phyloP scores from a whole-genome alignment of 345 rosid genomes.

The Corymbia maculata region DNA sequence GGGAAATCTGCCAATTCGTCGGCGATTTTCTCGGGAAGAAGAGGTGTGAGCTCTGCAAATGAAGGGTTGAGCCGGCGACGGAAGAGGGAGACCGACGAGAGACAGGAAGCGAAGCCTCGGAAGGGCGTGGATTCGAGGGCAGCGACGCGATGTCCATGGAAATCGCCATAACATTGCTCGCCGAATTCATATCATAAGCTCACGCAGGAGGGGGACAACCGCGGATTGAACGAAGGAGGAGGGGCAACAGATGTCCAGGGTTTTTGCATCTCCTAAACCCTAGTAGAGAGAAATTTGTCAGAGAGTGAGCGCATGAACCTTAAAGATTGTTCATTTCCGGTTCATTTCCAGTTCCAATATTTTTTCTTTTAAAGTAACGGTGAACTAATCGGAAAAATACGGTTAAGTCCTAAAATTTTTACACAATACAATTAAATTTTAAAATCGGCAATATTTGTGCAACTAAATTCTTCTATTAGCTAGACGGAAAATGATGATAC shows the following conservation, averaged over 20 bases:
- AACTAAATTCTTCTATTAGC: background rate
- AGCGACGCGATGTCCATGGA: background rate
- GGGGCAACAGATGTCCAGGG: background rate
- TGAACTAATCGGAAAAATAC: accelerated
- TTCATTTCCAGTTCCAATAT: background rate
- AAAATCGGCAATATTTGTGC: accelerated
- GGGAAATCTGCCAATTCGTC: background rate
- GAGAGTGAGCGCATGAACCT: background rate
- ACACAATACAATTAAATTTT: accelerated
- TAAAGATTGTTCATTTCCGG: background rate
- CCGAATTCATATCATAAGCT: background rate
- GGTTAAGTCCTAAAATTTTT: background rate
- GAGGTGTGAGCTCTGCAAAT: background rate
- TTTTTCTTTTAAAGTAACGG: background rate
- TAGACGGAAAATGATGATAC: accelerated
- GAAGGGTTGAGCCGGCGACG: background rate
- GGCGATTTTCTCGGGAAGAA: background rate
- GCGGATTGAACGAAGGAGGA: background rate
- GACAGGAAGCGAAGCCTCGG: background rate
- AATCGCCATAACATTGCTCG: constrained; percentile 2
- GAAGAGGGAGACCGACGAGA: background rate
- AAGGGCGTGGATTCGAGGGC: background rate
- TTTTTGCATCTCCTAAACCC: background rate
- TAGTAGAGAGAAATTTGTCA: background rate
- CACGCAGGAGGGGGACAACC: background rate